Evolutionary conservation across 2,329 filamentous ascomycete genomes (phyloP).

Genomic region (Cladosporium velox): DNA sequence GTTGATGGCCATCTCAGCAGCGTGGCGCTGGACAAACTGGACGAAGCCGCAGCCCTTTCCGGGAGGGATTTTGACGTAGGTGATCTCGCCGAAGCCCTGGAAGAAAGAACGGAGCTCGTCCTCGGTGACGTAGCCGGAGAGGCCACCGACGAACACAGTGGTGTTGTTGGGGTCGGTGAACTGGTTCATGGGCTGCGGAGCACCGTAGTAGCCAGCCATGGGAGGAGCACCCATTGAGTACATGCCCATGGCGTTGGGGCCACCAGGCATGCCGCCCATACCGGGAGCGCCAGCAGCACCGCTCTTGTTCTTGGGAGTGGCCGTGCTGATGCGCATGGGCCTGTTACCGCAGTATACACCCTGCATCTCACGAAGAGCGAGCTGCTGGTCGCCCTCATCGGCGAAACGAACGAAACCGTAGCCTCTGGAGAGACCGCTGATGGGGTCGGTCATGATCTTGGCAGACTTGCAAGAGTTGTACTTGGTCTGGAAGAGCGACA

Average conservation of each 20-base stretch:
- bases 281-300: conserved; percentile 55
- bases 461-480: conserved; percentile 98
- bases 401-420: conserved; percentile 98
- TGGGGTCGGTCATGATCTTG: conserved; percentile 99
- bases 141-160: conserved; percentile 94
- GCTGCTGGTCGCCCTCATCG: conserved; percentile 93
- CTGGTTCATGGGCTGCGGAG: conserved; percentile 91
- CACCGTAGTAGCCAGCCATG: conserved; percentile 61
- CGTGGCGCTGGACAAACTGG: conserved; percentile 97
- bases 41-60: conserved; percentile 99
- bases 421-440: conserved; percentile 94
- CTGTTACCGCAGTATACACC: conserved; percentile 98
- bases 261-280: conserved; percentile 52
- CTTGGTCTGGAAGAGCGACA: conserved; percentile 93
- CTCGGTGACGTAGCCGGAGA: conserved; percentile 97
- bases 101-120: conserved; percentile 99
- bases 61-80: conserved; percentile 98
- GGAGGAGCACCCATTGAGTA: conserved; percentile 71
- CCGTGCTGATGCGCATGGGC: conserved; percentile 97
- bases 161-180: conserved; percentile 99
- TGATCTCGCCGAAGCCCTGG: conserved; percentile 99
- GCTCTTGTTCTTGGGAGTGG: conserved; percentile 89
- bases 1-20: conserved; percentile 99
- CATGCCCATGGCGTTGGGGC: conserved; percentile 58
- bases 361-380: conserved; percentile 96